These are phyloP conservation scores for Sclerotinia nivalis DNA, from an alignment of 2,329 filamentous ascomycete genomes.

Conservation along the genomic window DNA sequence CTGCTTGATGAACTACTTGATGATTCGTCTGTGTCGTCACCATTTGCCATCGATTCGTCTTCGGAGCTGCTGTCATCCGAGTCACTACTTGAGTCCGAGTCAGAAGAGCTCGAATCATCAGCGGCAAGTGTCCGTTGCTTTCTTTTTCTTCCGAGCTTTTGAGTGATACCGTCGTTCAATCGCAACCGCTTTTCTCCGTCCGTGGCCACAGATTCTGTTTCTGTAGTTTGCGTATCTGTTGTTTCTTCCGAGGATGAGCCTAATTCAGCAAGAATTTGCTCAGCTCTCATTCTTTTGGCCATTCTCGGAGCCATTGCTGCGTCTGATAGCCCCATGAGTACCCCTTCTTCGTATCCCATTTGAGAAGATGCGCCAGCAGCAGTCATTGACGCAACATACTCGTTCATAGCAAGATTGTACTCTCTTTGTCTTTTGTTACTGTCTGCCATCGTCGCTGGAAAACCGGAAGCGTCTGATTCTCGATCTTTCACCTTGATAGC, in stretches of 20 bases:
- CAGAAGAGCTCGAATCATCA: slow-evolving; percentile 34
- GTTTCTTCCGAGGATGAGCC: slow-evolving; percentile 37
- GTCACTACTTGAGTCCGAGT: slow-evolving; percentile 25
- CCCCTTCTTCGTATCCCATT: slow-evolving; percentile 40
- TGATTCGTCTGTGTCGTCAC: slow-evolving; percentile 22
- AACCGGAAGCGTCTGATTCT: slow-evolving; percentile 49
- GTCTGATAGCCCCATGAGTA: slow-evolving; percentile 46
- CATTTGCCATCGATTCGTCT: slow-evolving; percentile 28
- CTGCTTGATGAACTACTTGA: slow-evolving; percentile 31
- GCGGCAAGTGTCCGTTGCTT: slow-evolving; percentile 46
- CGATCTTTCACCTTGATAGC: slow-evolving; percentile 60
- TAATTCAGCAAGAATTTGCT: slow-evolving; percentile 58
- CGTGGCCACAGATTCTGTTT: slow-evolving; percentile 27
- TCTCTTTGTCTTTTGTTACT: slow-evolving; percentile 54
- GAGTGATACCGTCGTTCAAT: slow-evolving; percentile 49
- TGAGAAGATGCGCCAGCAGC: slow-evolving; percentile 27
- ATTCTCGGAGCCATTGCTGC: slow-evolving; percentile 55
- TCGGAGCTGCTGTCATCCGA: slow-evolving; percentile 33
- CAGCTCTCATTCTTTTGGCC: slow-evolving; percentile 63
- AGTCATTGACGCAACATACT: slow-evolving; percentile 39
- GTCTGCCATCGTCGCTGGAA: slow-evolving; percentile 50
- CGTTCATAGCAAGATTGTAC: slow-evolving; percentile 53
- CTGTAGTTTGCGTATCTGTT: slow-evolving; percentile 23
- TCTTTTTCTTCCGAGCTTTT: slow-evolving; percentile 49
- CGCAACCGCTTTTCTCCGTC: slow-evolving; percentile 46